Evolutionary conservation across 2,329 filamentous ascomycete species (phyloP), one percentile per base, ranked within the genome.

Genomic region (Fusarium cyanostomum): DNA sequence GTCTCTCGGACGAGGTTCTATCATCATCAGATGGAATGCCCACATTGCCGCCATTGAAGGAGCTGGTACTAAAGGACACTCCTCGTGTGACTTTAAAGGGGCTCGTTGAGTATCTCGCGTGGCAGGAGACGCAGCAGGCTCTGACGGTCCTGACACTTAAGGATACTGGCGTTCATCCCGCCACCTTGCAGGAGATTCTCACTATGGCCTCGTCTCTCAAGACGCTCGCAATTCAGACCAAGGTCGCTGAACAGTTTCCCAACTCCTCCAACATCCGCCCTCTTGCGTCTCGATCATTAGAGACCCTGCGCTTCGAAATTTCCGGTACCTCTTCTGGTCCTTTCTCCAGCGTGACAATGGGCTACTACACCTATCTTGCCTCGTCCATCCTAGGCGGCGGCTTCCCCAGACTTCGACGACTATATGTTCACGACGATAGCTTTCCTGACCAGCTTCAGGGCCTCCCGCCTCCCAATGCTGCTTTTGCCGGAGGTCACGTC

Each of bases 361-460:
- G 84, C 15, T 96, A 97, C 79, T 96, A 97, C 76, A 86, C 87
- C 59, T 97, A 97, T 76, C 86, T 98, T 16, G 89, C 92, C 24
- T 86, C 86, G n/a, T 96, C 92, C 0, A 85, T 98, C 28, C 86
- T 95, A 59, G 85, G 87, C 13, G 90, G 89, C 61, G 85, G 87
- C 8, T 83, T 98, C 8, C 92, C 93, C 1, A 85, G 84, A 31
- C 82, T 98, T 8, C 84, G 84, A 31, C 86, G 89, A 18, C 84
- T 98, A 8, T 97, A 96, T 73, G 94, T 97, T 15, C 90, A 92
- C 46, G 93, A 97, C 70, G 86, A 90, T 24, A 83, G 86, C 45
- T 97, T 98, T 73, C 89, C 93, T 2, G 92, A 96, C 67, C 84
- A 89, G 10, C 85, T 97, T 7, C 83, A 93, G 38, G 82, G 81